A percentile compares a stretch with the other conserved stretches of the same genome.
Evolutionary conservation across 345 rosid genomes (phyloP).

Genomic region (Rhizophora apiculata): DNA sequence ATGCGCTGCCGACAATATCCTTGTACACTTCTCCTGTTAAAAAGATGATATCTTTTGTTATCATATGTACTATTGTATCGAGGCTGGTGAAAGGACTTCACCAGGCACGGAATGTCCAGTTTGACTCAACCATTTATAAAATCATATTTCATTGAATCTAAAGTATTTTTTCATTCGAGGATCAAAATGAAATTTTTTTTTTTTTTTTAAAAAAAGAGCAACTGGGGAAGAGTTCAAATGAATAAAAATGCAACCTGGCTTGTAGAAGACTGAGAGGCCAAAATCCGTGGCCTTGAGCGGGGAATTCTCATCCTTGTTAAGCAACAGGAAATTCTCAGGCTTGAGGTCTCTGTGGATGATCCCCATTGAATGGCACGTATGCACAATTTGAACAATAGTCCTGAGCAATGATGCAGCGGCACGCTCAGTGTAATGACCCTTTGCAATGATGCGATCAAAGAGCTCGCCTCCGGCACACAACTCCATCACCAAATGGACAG

Average conservation of each 20-base stretch:
- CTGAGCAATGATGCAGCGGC: conserved; percentile 85
- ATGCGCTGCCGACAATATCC: conserved; percentile 78
- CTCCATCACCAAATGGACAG: conserved; percentile 95
- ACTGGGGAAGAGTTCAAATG: neutral
- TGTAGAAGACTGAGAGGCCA: conserved; percentile 84
- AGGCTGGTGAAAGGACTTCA: no score
- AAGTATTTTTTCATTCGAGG: neutral
- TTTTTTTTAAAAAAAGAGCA: neutral
- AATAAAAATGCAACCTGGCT: conserved; percentile 49
- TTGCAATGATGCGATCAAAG: conserved; percentile 84
- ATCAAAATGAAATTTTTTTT: no score
- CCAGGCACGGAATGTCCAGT: no score
- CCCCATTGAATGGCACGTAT: conserved; percentile 93
- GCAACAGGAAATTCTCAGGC: conserved; percentile 85
- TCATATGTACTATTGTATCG: no score
- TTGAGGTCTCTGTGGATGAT: conserved; percentile 93
- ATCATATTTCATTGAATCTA: neutral
- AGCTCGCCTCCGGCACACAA: conserved; percentile 92
- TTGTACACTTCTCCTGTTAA: conserved; percentile 56
- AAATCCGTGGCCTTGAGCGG: conserved; percentile 96
- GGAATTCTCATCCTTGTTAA: conserved; percentile 68
- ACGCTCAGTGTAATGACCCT: conserved; percentile 87
- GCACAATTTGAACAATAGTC: conserved; percentile 81
- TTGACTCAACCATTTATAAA: no score
- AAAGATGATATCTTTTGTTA: neutral